phyloP scores from a whole-genome alignment of 257 asterid species.

The Ballota nigra region DNA sequence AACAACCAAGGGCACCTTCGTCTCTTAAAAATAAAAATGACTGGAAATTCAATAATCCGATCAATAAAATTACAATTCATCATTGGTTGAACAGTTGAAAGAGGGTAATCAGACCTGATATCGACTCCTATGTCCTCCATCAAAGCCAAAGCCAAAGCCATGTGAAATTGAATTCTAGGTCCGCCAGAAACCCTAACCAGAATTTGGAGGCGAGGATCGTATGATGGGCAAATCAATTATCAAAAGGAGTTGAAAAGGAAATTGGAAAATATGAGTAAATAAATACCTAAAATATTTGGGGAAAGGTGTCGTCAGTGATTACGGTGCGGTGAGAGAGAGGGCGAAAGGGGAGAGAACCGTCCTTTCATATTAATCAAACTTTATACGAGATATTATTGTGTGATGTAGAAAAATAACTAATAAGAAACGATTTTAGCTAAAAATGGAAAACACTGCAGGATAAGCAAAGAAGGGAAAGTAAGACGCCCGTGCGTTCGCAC shows the following conservation, averaged over 20 bases:
- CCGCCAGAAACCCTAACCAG: constrained; percentile 22
- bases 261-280: not conserved
- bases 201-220: constrained; percentile 10
- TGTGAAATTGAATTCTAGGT: not conserved
- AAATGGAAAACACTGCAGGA: not conserved
- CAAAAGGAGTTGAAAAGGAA: not conserved
- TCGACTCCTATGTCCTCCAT: constrained; percentile 41
- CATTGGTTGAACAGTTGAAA: not conserved
- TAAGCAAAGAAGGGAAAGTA: not conserved
- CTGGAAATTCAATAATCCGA: not conserved
- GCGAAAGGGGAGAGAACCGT: not conserved
- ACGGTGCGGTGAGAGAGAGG: not conserved
- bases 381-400: not conserved
- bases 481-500: not conserved
- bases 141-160: constrained; percentile 30
- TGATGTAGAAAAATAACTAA: not conserved
- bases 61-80: not conserved
- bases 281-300: constrained; percentile 1
- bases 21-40: not conserved
- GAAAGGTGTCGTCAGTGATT: not conserved
- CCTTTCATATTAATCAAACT: constrained; percentile 6
- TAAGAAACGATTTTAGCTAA: not conserved
- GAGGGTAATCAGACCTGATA: constrained; percentile 33
- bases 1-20: not conserved
- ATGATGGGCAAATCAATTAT: not conserved